Base-by-base conservation (phyloP, 129 eudicot genomes). In the Arctium lappa region DNA sequence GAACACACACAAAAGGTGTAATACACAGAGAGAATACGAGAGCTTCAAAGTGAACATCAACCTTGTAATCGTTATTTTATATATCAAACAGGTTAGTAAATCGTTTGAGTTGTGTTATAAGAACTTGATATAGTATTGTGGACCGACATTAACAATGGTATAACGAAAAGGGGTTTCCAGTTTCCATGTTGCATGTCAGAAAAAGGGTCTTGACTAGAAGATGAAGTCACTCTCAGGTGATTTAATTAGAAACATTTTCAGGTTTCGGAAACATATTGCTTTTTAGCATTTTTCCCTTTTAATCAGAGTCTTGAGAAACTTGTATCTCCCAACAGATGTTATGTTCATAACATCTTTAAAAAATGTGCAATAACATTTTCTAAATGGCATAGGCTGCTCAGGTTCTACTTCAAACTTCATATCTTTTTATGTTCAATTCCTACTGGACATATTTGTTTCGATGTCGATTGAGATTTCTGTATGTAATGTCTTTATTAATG, bases 311-410 rank as follows among this genome's bases (percentile, higher is more conserved):
- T 46, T 77, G 34, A 31, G 46, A 40, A 74, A 63, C 85, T 40
- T 38, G 53, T 34, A 30, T 46, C 37, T 73, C 31, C 84, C 42
- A 37, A 12, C 75, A 66, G 79, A 74, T 81, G 70, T 74, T 73
- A 38, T 73, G 65, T 73, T 81, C 44, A 79, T 42, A 79, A 31
- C 72, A 62, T 60, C 53, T 34, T 16, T 22, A 36, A 53, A 53
- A 38, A 40, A 18, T 71, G 83, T 80, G 83, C 83, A 80, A 33
- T 46, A 80, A 46, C 85, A 81, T 79, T 69, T 79, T 42, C 82
- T 22, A 22, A 42, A 79, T 30, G 44, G 42, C 75, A 78, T 65
- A 78, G 81, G 73, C 12, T 37, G 75, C 33, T 48, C 68, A 16
- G 63, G 18, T 50, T 50, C 22, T 37, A 72, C 12, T 36, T 80